Percentiles rank a stretch among this genome's conserved stretches.
Conservation (phyloP, 2,329 filamentous ascomycete genomes). For the Cladophialophora psammophila region DNA sequence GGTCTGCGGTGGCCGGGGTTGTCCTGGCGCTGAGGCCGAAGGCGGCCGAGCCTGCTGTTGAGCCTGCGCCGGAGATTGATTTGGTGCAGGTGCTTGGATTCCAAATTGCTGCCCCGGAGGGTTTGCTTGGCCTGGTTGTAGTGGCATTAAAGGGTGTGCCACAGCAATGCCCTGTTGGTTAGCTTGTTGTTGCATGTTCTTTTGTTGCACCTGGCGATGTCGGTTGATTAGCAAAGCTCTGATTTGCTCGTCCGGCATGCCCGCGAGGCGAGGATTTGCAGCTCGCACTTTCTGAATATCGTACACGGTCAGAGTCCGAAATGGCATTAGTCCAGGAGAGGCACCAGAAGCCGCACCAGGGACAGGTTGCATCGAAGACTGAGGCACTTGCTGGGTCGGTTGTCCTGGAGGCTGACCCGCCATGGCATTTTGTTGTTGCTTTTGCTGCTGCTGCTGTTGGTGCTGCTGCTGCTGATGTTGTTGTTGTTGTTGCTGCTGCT, state of each 20-base stretch:
- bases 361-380: conserved; percentile 22
- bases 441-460: conserved; percentile 17
- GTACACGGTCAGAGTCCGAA: conserved; percentile 24
- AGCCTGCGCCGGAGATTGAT: conserved; percentile 20
- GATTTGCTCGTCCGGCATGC: conserved; percentile 35
- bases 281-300: conserved; percentile 35
- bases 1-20: conserved; percentile 26
- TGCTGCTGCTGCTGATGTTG: conserved; percentile 16
- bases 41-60: conserved; percentile 28
- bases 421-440: conserved; percentile 25
- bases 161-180: conserved; percentile 31
- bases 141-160: conserved; percentile 29
- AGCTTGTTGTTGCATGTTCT: conserved; percentile 32
- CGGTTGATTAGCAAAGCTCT: conserved; percentile 33
- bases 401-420: conserved; percentile 22
- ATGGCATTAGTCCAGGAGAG: conserved; percentile 24
- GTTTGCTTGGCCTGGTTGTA: conserved; percentile 25
- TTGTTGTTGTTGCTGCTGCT: conserved; percentile 26
- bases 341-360: conserved; percentile 20
- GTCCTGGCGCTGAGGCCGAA: conserved; percentile 28
- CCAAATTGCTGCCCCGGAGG: conserved; percentile 29
- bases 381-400: conserved; percentile 27
- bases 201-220: conserved; percentile 32
- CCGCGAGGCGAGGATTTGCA: conserved; percentile 33
- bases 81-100: conserved; percentile 19